Percentiles rank a stretch among this genome's conserved stretches.
phyloP scores from a whole-genome alignment of 345 rosid genomes.

The Eucalyptus marginata region DNA sequence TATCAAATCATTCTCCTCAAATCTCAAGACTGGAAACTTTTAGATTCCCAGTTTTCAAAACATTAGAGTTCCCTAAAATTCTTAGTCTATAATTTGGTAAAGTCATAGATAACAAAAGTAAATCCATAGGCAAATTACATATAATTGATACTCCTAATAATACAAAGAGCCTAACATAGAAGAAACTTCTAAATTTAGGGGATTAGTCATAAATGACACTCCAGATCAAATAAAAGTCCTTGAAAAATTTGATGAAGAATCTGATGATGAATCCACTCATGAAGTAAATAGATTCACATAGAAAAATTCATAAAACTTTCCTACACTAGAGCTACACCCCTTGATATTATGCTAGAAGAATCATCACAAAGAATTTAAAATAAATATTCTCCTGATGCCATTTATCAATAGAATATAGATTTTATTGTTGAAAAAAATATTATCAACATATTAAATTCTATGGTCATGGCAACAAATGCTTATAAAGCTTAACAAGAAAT shows the following conservation, averaged over 20 bases:
- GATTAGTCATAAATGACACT: not conserved
- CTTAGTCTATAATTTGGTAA: not conserved
- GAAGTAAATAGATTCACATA: not conserved
- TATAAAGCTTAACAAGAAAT: not conserved
- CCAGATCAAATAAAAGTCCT: not conserved
- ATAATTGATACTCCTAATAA: not conserved
- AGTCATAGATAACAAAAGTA: not conserved
- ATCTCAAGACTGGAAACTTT: not conserved
- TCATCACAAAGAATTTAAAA: not conserved
- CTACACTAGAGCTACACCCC: not conserved
- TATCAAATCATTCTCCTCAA: not conserved
- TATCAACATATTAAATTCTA: too few relatives aligned
- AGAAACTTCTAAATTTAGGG: not conserved
- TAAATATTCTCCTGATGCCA: not conserved
- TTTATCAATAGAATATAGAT: too few relatives aligned
- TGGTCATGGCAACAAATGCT: not conserved
- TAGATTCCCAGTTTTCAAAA: not conserved
- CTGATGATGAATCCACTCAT: not conserved
- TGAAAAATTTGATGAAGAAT: not conserved
- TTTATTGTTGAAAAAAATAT: too few relatives aligned
- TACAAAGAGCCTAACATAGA: not conserved
- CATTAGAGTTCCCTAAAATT: not conserved
- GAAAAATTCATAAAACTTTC: not conserved
- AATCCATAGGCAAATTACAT: not conserved
- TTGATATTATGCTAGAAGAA: not conserved